phyloP scores from a whole-genome alignment of 331 rosid species.

The Malus hybrid region DNA sequence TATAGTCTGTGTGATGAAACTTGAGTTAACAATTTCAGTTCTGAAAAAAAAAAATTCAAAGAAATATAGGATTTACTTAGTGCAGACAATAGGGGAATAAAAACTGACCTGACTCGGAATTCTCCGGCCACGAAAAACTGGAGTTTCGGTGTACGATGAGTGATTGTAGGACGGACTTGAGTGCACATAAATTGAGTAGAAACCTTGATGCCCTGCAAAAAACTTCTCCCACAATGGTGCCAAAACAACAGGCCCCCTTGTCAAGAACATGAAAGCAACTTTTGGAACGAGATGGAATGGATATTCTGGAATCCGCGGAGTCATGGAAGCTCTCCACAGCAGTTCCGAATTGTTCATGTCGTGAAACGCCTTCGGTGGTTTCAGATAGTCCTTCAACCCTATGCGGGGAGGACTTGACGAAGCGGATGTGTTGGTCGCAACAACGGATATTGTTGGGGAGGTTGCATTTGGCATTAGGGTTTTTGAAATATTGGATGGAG shows the following conservation, averaged over 20 bases:
- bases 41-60: neutral
- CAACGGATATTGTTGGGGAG: neutral
- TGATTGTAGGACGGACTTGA: slow-evolving; percentile 41
- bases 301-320: slow-evolving; percentile 30
- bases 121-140: slow-evolving; percentile 48
- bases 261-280: slow-evolving; percentile 62
- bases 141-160: slow-evolving; percentile 18
- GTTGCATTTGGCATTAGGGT: neutral
- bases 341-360: slow-evolving; percentile 57
- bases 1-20: no score
- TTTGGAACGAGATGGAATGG: slow-evolving; percentile 49
- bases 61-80: neutral
- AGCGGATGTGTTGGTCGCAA: no score
- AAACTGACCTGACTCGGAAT: slow-evolving; percentile 47
- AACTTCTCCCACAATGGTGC: slow-evolving; percentile 46
- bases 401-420: neutral
- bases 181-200: slow-evolving; percentile 51
- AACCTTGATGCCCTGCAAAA: slow-evolving; percentile 32
- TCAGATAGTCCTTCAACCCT: slow-evolving; percentile 31
- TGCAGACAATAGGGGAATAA: neutral
- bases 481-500: neutral
- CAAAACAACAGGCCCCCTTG: slow-evolving; percentile 29
- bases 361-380: slow-evolving; percentile 45
- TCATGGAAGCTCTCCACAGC: slow-evolving; percentile 76
- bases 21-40: no score